Conservation (phyloP, 148 eudicot genomes). For the Arctostaphylos glauca region DNA sequence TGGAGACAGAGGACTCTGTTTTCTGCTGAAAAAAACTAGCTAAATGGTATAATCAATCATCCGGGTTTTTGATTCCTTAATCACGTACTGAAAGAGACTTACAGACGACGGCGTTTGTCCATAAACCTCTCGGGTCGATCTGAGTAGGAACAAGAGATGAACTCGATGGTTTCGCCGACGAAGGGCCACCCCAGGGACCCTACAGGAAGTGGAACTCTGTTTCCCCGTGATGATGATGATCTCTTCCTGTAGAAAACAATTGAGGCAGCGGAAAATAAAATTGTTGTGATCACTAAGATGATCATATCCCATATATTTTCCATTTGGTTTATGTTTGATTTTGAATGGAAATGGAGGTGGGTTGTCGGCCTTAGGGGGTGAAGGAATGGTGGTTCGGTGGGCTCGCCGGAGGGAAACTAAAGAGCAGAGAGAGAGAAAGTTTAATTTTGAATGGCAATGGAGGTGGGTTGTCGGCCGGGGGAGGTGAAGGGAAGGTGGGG, state of each 20-base stretch:
- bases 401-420: not conserved
- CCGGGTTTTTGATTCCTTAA: not conserved
- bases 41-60: not conserved
- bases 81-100: conserved; percentile 25
- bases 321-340: not conserved
- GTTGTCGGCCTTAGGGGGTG: not conserved
- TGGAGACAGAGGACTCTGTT: not conserved
- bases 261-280: not conserved
- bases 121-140: conserved; percentile 76
- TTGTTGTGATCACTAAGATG: not conserved
- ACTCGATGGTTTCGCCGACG: conserved; percentile 81
- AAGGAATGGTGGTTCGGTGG: not conserved
- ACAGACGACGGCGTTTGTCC: conserved; percentile 78
- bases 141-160: conserved; percentile 80
- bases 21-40: not conserved
- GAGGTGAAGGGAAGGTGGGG: not conserved
- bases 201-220: conserved; percentile 27
- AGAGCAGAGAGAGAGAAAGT: not conserved
- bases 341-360: not conserved
- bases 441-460: not conserved
- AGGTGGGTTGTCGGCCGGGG: not conserved
- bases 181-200: conserved; percentile 86
- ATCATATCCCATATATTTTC: not conserved
- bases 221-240: not conserved
- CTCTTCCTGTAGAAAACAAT: not conserved